Percentiles rank a stretch among this genome's conserved stretches.
Evolutionary conservation across 2,329 filamentous ascomycete genomes (phyloP).

Genomic region (Penicillium sp.): DNA sequence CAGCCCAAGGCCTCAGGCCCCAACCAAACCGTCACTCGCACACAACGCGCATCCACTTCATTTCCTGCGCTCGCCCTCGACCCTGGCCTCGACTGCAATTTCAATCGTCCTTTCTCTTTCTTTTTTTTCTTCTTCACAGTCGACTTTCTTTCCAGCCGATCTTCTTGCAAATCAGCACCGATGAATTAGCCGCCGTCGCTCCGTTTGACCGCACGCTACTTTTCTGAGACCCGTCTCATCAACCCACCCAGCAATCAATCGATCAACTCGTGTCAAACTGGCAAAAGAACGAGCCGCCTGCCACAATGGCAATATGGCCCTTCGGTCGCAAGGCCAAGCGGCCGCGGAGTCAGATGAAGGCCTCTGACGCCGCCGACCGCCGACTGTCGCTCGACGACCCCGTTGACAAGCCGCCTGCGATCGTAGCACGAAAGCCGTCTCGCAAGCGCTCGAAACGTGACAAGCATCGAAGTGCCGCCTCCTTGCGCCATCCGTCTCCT

Average conservation of each 20-base stretch:
- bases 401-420: conserved; percentile 13
- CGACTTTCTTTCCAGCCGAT: not conserved
- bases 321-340: conserved; percentile 72
- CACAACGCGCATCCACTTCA: conserved; percentile 12
- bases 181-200: conserved; percentile 12
- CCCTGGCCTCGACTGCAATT: not conserved
- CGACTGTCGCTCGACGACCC: conserved; percentile 1
- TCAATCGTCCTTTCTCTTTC: not conserved
- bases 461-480: conserved; percentile 19
- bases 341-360: conserved; percentile 55
- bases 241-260: not conserved
- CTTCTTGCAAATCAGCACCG: conserved; percentile 3
- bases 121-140: not conserved
- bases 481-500: conserved; percentile 3
- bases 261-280: not conserved
- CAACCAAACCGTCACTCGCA: not conserved
- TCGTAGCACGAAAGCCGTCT: conserved; percentile 28
- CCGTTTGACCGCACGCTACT: conserved; percentile 4
- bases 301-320: conserved; percentile 73
- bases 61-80: too few species aligned
- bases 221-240: not conserved
- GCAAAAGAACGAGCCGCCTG: not conserved
- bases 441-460: conserved; percentile 33
- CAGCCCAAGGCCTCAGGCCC: conserved; percentile 9
- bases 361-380: conserved; percentile 34